A percentile compares a stretch with the other conserved stretches of the same genome.
Conservation (phyloP, 768 basidiomycete species). For the Lentinula guzmanii region DNA sequence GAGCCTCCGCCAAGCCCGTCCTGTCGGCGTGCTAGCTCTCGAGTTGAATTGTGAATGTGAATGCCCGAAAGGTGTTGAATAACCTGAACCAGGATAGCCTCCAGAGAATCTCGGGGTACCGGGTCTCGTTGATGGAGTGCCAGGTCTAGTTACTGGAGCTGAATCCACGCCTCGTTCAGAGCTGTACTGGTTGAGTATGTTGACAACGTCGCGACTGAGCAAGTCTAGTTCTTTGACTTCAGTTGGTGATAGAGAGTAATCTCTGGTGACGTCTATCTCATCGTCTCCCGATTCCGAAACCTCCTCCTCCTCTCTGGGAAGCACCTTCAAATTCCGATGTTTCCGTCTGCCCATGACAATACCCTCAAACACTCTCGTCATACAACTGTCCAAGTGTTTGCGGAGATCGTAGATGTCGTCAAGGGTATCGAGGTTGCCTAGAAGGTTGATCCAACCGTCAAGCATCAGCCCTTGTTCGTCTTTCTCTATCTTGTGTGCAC, state of each 20-base stretch:
- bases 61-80: slow-evolving; percentile 45
- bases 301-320: slow-evolving; percentile 41
- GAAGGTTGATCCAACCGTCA: slow-evolving; percentile 86
- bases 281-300: slow-evolving; percentile 57
- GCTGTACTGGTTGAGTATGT: slow-evolving; percentile 65
- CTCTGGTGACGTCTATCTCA: slow-evolving; percentile 33
- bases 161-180: slow-evolving; percentile 40
- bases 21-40: slow-evolving; percentile 51
- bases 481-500: slow-evolving; percentile 72
- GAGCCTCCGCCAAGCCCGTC: slow-evolving; percentile 39
- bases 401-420: slow-evolving; percentile 84
- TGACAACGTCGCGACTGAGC: slow-evolving; percentile 69
- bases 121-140: not conserved
- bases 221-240: slow-evolving; percentile 75
- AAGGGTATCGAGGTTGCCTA: slow-evolving; percentile 65
- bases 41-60: slow-evolving; percentile 40
- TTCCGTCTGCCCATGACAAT: slow-evolving; percentile 45
- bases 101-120: not conserved
- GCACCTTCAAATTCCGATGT: slow-evolving; percentile 23
- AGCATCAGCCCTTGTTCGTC: slow-evolving; percentile 73
- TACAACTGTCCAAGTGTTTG: slow-evolving; percentile 69
- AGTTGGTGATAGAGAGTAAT: slow-evolving; percentile 51
- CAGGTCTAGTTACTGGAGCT: slow-evolving; percentile 7
- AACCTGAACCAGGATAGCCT: slow-evolving; percentile 40
- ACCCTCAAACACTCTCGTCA: slow-evolving; percentile 89